Conservation (phyloP, 2,329 filamentous ascomycete species). For the Cercospora sp. region DNA sequence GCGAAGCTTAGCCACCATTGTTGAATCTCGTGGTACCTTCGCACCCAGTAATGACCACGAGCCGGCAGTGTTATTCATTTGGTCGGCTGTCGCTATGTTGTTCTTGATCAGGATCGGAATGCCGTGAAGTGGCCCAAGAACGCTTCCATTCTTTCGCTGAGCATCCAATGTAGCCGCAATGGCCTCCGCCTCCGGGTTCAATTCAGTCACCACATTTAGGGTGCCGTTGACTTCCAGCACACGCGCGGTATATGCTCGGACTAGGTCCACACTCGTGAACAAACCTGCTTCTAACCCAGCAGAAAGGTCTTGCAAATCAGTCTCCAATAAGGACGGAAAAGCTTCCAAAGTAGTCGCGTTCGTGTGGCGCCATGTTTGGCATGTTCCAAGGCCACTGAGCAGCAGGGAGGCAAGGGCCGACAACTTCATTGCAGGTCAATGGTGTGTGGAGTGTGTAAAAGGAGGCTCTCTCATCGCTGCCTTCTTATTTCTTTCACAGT, state of each 20-base stretch:
- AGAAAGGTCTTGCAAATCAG: too few relatives aligned
- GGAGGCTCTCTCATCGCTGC: too few relatives aligned
- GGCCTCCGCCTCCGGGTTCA: conserved; percentile 56
- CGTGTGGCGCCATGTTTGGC: too few relatives aligned
- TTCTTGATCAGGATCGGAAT: conserved; percentile 67
- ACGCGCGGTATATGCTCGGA: conserved; percentile 55
- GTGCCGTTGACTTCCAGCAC: conserved; percentile 56
- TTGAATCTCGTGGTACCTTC: conserved; percentile 57
- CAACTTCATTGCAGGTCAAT: too few relatives aligned
- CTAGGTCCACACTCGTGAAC: conserved; percentile 61
- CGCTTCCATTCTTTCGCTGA: conserved; percentile 50
- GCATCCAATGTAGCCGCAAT: conserved; percentile 53
- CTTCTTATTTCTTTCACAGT: too few relatives aligned
- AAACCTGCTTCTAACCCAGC: conserved; percentile 49
- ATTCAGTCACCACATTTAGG: conserved; percentile 54
- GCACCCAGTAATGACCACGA: conserved; percentile 64
- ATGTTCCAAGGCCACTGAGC: too few relatives aligned
- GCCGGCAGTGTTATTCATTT: conserved; percentile 65
- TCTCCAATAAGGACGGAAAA: too few relatives aligned
- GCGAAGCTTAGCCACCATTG: conserved; percentile 60
- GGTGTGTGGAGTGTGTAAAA: too few relatives aligned
- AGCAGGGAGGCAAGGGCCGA: too few relatives aligned
- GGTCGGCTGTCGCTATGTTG: conserved; percentile 63
- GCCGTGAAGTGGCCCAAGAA: conserved; percentile 61
- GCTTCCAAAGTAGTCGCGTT: too few relatives aligned